Evolutionary conservation across 2,329 filamentous ascomycete species (phyloP).

Genomic region (Microthyrium microscopicum): DNA sequence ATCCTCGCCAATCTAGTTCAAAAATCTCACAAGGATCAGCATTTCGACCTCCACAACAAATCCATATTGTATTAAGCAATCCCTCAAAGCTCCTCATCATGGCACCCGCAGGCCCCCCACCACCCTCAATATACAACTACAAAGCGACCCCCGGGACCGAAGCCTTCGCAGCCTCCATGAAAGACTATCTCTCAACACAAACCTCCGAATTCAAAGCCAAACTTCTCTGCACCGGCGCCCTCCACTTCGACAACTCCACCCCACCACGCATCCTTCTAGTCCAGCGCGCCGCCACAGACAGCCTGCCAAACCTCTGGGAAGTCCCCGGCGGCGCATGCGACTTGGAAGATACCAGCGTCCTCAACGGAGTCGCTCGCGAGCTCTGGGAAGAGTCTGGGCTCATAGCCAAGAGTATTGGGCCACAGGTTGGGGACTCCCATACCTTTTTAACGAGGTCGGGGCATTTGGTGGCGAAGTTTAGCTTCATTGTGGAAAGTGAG

Average conservation of each 20-base stretch:
- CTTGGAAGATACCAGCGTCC: conserved; percentile 23
- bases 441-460: conserved; percentile 8
- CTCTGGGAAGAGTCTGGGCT: conserved; percentile 33
- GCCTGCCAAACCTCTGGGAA: conserved; percentile 32
- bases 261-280: conserved; percentile 25
- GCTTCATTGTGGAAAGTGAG: conserved; percentile 1
- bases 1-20: no score
- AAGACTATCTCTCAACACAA: no score
- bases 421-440: conserved; percentile 6
- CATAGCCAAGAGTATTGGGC: conserved; percentile 14
- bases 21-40: no score
- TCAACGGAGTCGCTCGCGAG: conserved; percentile 30
- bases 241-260: background rate
- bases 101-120: no score
- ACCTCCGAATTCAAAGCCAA: no score
- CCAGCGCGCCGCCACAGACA: conserved; percentile 29
- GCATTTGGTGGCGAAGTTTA: conserved; percentile 3
- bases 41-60: no score
- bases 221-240: conserved; percentile 1
- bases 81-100: no score
- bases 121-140: no score
- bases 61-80: no score
- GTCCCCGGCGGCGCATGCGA: conserved; percentile 33
- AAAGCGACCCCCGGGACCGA: no score
- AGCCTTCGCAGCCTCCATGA: no score